Base-by-base conservation (phyloP, 306 rosid species). In the Myrica gale region DNA sequence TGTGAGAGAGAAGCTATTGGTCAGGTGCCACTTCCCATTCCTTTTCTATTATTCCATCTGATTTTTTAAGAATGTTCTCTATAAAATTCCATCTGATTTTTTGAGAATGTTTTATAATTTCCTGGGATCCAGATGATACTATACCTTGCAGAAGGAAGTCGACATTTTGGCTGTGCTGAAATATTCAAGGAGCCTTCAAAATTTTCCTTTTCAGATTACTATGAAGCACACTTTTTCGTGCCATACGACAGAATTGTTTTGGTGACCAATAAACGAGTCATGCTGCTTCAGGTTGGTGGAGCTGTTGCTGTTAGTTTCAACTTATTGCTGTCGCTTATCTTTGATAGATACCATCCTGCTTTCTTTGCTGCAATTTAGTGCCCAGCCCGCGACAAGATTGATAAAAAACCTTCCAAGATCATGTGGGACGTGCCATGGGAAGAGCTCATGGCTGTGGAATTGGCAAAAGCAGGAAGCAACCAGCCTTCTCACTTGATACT, bases 371-470 rank as follows among this genome's bases (percentile, higher is more conserved):
- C 81, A 76, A 51, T 78, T 54, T 88, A 95, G 99, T 89, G 99
- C 78, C 86, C 85, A 79, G 92, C 86, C 79, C 91, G 79, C 44
- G 97, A 91, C 84, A 90, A 85, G 87, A 78, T 92, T 89, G 97
- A 92, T 82, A 92, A 87, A 81, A 95, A 89, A 86, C 92, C 97
- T 68, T 90, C 92, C 90, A 95, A 95, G 79, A 92, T 95, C 65
- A 75, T 89, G 85, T 95, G 97, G 97, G 99, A 95, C 43, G 91
- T 95, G 54, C 93, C 97, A 56, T 92, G 97, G 99, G 97, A 89
- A 77, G 96, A 92, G 82, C 87, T 95, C 80, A 87, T 95, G 96
- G 88, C 99, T 53, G 76, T 95, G 75, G 99, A 95, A 80, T 85
- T 95, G 72, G 93, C 97, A 80, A 95, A 88, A 83, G 92, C 93